Percentiles rank a stretch among this genome's conserved stretches.
Conservation (phyloP, 2,329 filamentous ascomycete genomes). For the Penicillium sp. region DNA sequence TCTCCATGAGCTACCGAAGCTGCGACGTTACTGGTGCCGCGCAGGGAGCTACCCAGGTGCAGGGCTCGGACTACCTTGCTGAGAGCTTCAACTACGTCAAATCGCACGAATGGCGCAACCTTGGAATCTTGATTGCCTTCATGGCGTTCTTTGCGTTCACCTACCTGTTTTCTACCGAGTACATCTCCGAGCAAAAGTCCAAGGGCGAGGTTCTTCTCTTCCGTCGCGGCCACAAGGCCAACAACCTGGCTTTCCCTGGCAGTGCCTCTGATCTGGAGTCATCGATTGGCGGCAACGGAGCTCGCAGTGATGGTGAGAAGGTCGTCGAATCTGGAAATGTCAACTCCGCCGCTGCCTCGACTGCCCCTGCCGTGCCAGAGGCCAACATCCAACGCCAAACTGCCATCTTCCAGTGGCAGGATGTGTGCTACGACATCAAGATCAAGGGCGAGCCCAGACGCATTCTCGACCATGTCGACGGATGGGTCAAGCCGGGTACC, state of each 20-base stretch:
- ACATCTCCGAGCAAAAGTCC: slow-evolving; percentile 61
- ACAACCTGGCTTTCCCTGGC: slow-evolving; percentile 5
- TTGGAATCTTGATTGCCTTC: slow-evolving; percentile 66
- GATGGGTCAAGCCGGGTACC: slow-evolving; percentile 91
- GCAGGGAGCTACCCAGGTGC: slow-evolving; percentile 50
- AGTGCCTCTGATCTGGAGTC: slow-evolving; percentile 5
- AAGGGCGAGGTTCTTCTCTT: slow-evolving; percentile 76
- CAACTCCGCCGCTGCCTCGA: not conserved
- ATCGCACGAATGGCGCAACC: slow-evolving; percentile 62
- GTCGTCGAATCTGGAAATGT: not conserved
- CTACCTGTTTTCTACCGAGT: slow-evolving; percentile 64
- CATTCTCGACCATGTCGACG: slow-evolving; percentile 80
- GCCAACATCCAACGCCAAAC: slow-evolving; percentile 59
- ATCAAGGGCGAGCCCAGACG: slow-evolving; percentile 73
- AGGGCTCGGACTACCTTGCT: slow-evolving; percentile 57
- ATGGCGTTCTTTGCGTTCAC: slow-evolving; percentile 57
- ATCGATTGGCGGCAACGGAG: not conserved
- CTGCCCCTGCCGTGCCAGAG: not conserved
- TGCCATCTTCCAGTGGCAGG: slow-evolving; percentile 79
- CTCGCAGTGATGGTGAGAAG: not conserved
- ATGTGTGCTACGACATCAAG: slow-evolving; percentile 77
- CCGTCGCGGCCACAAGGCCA: slow-evolving; percentile 60
- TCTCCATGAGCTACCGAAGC: slow-evolving; percentile 40
- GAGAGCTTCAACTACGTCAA: slow-evolving; percentile 55
- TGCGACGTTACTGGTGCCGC: slow-evolving; percentile 60